Percentiles rank a stretch among this genome's conserved stretches.
These are phyloP conservation scores for Leucaena leucocephala DNA, from an alignment of 306 rosid species.

Conservation along the genomic window DNA sequence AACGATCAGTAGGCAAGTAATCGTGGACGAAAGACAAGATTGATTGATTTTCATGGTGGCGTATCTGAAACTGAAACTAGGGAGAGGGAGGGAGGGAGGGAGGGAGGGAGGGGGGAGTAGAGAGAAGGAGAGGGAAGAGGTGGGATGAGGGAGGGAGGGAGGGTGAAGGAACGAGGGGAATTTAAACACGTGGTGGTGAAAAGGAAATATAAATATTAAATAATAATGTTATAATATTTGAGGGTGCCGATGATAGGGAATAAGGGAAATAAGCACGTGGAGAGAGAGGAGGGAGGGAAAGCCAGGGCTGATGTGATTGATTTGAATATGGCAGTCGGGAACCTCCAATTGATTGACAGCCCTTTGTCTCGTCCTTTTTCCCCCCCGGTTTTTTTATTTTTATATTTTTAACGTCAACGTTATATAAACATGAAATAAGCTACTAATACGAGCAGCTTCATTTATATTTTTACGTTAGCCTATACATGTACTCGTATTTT, in stretches of 20 bases:
- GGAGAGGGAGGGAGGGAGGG: neutral
- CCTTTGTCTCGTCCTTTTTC: neutral
- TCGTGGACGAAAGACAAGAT: neutral
- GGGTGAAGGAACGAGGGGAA: neutral
- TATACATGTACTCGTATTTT: no score
- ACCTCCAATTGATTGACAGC: neutral
- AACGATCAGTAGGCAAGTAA: constrained; percentile 18
- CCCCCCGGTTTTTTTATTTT: neutral
- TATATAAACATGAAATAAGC: no score
- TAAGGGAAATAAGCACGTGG: neutral
- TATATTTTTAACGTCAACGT: no score
- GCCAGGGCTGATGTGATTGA: neutral
- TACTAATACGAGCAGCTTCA: no score
- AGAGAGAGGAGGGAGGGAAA: neutral
- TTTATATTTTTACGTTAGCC: no score
- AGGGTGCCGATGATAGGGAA: neutral
- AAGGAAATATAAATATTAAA: neutral
- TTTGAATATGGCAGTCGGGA: neutral
- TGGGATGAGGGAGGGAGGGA: neutral
- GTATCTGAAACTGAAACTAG: neutral
- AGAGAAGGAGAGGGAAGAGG: neutral
- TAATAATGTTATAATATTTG: neutral
- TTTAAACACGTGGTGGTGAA: constrained; percentile 48
- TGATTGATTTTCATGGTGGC: constrained; percentile 44
- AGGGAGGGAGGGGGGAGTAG: neutral